These are phyloP conservation scores for Triangularia setosa DNA, from an alignment of 2,329 filamentous ascomycete species.

Conservation along the genomic window DNA sequence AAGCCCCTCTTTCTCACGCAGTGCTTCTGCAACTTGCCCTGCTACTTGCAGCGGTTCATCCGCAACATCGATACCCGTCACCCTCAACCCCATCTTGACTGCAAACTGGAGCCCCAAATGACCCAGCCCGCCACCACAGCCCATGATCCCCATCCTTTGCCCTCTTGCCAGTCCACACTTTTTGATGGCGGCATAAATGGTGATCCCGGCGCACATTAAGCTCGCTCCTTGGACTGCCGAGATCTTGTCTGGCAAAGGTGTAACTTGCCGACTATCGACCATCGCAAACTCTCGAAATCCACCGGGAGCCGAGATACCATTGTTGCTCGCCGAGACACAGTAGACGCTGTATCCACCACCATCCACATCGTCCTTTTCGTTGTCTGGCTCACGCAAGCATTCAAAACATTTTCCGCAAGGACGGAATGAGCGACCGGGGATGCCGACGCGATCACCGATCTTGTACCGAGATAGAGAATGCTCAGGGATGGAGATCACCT, in stretches of 20 bases:
- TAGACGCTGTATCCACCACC: constrained; percentile 38
- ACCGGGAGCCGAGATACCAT: constrained; percentile 29
- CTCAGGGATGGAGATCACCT: constrained; percentile 32
- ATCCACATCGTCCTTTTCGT: constrained; percentile 25
- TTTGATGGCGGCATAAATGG: constrained; percentile 39
- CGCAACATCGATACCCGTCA: constrained; percentile 37
- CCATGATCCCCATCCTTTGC: constrained; percentile 37
- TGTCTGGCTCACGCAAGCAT: constrained; percentile 32
- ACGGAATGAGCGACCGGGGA: constrained; percentile 39
- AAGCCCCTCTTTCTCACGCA: constrained; percentile 23
- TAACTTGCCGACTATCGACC: constrained; percentile 37
- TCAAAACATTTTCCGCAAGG: constrained; percentile 41
- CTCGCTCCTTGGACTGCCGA: constrained; percentile 36
- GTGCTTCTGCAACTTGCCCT: constrained; percentile 25
- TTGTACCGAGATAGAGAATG: constrained; percentile 12
- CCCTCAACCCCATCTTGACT: constrained; percentile 31
- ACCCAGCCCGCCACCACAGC: constrained; percentile 33
- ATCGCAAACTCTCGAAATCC: constrained; percentile 42
- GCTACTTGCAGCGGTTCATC: constrained; percentile 35
- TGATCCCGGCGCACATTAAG: constrained; percentile 42
- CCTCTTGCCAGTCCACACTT: constrained; percentile 30
- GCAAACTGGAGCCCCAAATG: constrained; percentile 30
- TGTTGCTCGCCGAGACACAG: constrained; percentile 29
- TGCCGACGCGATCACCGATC: constrained; percentile 35
- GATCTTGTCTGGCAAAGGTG: constrained; percentile 31